Base-by-base conservation (phyloP, 2,329 filamentous ascomycete species). In the Chaetothyriales sp. region DNA sequence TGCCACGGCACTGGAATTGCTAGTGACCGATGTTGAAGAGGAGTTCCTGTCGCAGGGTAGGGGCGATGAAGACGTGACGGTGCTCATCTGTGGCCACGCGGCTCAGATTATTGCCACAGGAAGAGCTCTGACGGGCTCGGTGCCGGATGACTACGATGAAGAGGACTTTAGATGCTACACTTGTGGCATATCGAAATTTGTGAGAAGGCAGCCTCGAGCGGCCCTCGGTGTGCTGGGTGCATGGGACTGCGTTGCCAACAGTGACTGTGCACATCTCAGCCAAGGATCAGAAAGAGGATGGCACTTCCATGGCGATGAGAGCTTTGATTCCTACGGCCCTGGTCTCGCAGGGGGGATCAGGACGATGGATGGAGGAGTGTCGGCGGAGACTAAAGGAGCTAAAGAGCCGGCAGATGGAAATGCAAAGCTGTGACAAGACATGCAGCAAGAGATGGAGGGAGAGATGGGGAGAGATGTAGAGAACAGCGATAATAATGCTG, bases 131-230 rank as follows among this genome's bases (percentile, higher is more conserved):
- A 95, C 89, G 1, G 88, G 87, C 0, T 61, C 67, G 18, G 81
- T 90, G 75, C 89, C 89, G 0, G 75, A 79, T 0, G 79, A 83
- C 63, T 73, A 80, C 26, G 78, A 78, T 6, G 76, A 77, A 49
- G 83, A 92, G 55, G 89, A 95, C 65, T 95, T 95, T 64, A 73
- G 76, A 53, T 86, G 86, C 54, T 94, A 83, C 64, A 95, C 88
- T 1, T 90, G 86, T 62, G 82, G 85, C 0, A 64, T 95, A 60
- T 88, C 80, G 59, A 79, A 79, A 42, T 95, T 81, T 65, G 68
- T 68, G 43, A 67, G 79, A 48, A 70, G 70, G 52, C 61, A 44
- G 43, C 71, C 47, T 19, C 59, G 62, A 32, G 63, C 43, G 36
- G 60, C 26, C 58, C 61, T 46, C 19, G 83, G 83, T 18, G 76